Percentiles rank a stretch among this genome's conserved stretches.
These are phyloP conservation scores for Pseudozyma pruni DNA, from an alignment of 1,284 basidiomycete genomes.

Conservation along the genomic window DNA sequence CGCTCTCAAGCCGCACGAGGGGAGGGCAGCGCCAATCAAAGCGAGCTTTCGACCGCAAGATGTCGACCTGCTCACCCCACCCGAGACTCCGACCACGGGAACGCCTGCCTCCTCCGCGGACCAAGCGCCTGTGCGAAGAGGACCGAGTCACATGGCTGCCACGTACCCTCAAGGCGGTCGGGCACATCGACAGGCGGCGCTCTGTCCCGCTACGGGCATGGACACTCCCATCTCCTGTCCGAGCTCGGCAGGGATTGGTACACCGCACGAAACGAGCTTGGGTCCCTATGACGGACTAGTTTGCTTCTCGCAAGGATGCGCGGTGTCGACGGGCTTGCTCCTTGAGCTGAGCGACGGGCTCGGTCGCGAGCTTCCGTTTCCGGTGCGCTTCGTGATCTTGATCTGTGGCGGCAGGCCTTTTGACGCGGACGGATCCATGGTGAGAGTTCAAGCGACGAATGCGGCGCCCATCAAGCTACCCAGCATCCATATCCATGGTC, in stretches of 20 bases:
- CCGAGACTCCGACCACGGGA: conserved; percentile 15
- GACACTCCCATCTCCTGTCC: conserved; percentile 23
- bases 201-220: neutral
- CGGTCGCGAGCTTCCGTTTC: neutral
- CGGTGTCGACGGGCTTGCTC: conserved; percentile 36
- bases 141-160: too few species aligned
- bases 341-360: conserved; percentile 7
- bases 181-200: neutral
- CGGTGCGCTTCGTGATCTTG: conserved; percentile 32
- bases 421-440: conserved; percentile 19
- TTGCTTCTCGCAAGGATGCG: conserved; percentile 53
- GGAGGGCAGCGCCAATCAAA: neutral
- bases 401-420: conserved; percentile 47
- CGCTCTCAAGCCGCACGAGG: neutral
- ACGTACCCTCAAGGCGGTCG: too few species aligned
- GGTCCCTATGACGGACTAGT: conserved; percentile 35
- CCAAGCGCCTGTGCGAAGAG: neutral
- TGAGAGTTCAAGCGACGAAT: conserved; percentile 12
- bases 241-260: conserved; percentile 17
- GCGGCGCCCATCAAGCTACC: conserved; percentile 13
- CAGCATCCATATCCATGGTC: conserved; percentile 40
- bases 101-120: neutral
- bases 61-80: conserved; percentile 19
- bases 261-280: conserved; percentile 3
- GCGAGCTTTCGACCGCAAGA: neutral